Evolutionary conservation across 1,139 yeast species (phyloP).

Genomic region (Debaryomycetaceae sp.): DNA sequence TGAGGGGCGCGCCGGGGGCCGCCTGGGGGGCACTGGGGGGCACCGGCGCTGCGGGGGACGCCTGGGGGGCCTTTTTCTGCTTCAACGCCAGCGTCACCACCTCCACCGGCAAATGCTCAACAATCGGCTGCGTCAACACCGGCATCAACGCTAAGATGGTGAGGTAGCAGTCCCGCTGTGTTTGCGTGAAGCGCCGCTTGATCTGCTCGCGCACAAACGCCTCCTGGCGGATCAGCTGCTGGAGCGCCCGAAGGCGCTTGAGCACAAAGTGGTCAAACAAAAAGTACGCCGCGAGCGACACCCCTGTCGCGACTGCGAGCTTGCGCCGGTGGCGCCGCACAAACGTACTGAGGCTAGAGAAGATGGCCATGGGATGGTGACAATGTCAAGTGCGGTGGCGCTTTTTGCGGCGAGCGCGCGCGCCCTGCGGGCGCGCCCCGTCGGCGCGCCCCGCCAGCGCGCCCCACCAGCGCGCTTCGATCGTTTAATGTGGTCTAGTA

Average conservation of each 20-base stretch:
- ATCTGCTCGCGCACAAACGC: slow-evolving; percentile 77
- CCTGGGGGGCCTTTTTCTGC: slow-evolving; percentile 43
- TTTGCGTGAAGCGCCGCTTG: slow-evolving; percentile 73
- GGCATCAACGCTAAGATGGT: slow-evolving; percentile 84
- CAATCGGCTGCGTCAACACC: slow-evolving; percentile 62
- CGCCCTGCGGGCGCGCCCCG: no score
- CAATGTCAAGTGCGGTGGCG: slow-evolving; percentile 2
- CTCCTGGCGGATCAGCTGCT: slow-evolving; percentile 67
- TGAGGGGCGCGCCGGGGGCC: slow-evolving; percentile 14
- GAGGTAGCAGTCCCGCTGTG: slow-evolving; percentile 85
- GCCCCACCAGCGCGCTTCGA: no score
- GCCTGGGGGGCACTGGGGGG: no score
- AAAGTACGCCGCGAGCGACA: slow-evolving; percentile 55
- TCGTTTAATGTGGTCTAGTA: no score
- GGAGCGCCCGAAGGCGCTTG: slow-evolving; percentile 59
- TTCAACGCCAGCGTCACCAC: slow-evolving; percentile 67
- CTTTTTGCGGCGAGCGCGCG: no score
- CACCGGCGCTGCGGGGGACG: no score
- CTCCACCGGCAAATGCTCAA: slow-evolving; percentile 67
- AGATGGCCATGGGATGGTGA: slow-evolving; percentile 33
- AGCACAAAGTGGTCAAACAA: slow-evolving; percentile 56
- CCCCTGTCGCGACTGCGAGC: slow-evolving; percentile 53
- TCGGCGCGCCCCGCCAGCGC: no score
- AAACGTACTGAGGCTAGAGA: slow-evolving; percentile 53
- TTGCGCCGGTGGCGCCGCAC: slow-evolving; percentile 60